Percentiles rank a stretch among this genome's conserved stretches.
Evolutionary conservation across 352 stramenopile genomes (phyloP).

Genomic region (Phytopythium cucurbitacearum): DNA sequence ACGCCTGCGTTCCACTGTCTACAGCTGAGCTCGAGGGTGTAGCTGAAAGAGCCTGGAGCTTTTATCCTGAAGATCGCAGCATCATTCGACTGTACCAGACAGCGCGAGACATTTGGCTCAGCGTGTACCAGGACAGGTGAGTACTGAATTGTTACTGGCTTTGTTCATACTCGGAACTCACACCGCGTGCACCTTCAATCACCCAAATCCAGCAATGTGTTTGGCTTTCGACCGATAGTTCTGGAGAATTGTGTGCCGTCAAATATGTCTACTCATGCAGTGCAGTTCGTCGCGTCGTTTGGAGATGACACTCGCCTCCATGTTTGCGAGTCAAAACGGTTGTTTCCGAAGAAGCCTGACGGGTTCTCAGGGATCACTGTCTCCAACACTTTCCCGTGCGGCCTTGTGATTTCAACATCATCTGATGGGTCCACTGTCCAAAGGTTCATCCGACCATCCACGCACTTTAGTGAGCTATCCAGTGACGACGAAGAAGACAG

Average conservation of each 20-base stretch:
- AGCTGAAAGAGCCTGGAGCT: conserved; percentile 35
- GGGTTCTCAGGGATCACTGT: conserved; percentile 35
- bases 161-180: too few species aligned
- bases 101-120: conserved; percentile 46
- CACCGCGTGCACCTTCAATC: not conserved
- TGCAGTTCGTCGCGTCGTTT: conserved; percentile 58
- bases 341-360: conserved; percentile 40
- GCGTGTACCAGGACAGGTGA: conserved; percentile 53
- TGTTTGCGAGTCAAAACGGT: conserved; percentile 25
- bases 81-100: conserved; percentile 50
- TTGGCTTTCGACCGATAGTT: conserved; percentile 43
- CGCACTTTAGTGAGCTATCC: not conserved
- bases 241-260: not conserved
- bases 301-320: conserved; percentile 43
- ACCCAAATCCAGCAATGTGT: conserved; percentile 34
- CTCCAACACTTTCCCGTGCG: conserved; percentile 45
- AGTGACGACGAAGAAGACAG: not conserved
- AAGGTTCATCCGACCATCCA: conserved; percentile 13
- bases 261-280: not conserved
- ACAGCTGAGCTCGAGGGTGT: conserved; percentile 38
- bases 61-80: conserved; percentile 70
- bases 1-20: conserved; percentile 48
- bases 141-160: not conserved
- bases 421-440: conserved; percentile 63
- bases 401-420: conserved; percentile 40